Percentiles rank a stretch among this genome's conserved stretches.
Conservation (phyloP, 1,284 basidiomycete genomes). For the Cryptococcus sp. region DNA sequence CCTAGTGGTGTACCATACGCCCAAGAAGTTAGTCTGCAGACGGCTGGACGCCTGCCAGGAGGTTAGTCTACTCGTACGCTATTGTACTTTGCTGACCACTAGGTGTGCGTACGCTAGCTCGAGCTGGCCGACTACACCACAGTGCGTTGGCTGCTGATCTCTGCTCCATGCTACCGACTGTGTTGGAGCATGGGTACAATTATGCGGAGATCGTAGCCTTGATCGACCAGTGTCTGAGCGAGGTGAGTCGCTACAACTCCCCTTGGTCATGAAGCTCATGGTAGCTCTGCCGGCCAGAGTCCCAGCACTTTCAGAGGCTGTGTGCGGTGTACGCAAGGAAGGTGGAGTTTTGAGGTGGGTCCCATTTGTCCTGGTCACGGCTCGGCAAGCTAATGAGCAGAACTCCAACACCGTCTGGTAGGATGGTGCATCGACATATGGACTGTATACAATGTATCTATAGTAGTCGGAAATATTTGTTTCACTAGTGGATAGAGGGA, state of each 20-base stretch:
- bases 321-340: not conserved
- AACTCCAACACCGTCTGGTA: too few species aligned
- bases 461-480: too few species aligned
- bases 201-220: conserved; percentile 22
- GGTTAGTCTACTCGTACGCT: conserved; percentile 13
- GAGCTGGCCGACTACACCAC: conserved; percentile 18
- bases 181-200: conserved; percentile 28
- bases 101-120: conserved; percentile 6
- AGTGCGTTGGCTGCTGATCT: conserved; percentile 23
- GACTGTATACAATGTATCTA: too few species aligned
- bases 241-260: conserved; percentile 23
- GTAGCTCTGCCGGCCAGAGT: not conserved
- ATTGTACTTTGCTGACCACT: not conserved
- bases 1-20: conserved; percentile 15
- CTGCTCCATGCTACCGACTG: conserved; percentile 12
- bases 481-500: too few species aligned
- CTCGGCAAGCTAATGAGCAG: too few species aligned
- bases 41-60: conserved; percentile 23
- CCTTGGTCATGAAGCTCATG: not conserved
- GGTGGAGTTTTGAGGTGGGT: too few species aligned
- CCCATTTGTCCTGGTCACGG: too few species aligned
- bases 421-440: too few species aligned
- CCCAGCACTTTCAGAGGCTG: not conserved
- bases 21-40: conserved; percentile 35
- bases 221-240: conserved; percentile 16